Conservation (phyloP, 108 stramenopile species). For the Pseudonitzschia multiseries region DNA sequence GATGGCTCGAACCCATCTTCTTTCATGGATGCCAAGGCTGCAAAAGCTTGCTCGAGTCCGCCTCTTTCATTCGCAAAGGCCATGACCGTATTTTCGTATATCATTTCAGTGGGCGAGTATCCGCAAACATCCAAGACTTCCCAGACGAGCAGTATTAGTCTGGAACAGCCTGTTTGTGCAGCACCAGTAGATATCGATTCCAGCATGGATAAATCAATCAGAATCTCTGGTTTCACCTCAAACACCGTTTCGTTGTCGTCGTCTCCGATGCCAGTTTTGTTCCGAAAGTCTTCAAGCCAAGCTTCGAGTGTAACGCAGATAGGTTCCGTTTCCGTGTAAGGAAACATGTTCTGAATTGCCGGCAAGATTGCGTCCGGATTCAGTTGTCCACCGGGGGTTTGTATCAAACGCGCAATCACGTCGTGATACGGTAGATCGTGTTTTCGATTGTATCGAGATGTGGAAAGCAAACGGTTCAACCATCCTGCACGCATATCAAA, state of each 20-base stretch:
- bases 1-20: constrained; percentile 56
- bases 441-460: constrained; percentile 42
- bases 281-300: constrained; percentile 11
- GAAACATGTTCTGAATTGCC: constrained; percentile 51
- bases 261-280: not conserved
- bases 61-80: constrained; percentile 41
- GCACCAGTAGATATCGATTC: constrained; percentile 58
- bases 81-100: constrained; percentile 72
- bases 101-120: constrained; percentile 51
- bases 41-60: constrained; percentile 40
- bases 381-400: not conserved
- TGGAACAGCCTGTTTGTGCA: constrained; percentile 31
- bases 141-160: constrained; percentile 60
- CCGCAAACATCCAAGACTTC: constrained; percentile 58
- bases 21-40: constrained; percentile 65
- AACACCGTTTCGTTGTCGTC: not conserved
- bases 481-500: constrained; percentile 20
- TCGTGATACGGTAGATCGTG: constrained; percentile 48
- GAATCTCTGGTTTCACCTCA: not conserved
- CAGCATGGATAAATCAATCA: constrained; percentile 49
- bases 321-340: constrained; percentile 34
- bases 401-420: constrained; percentile 27
- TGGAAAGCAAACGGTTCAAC: constrained; percentile 31
- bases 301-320: constrained; percentile 30
- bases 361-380: constrained; percentile 15